phyloP scores from a whole-genome alignment of 352 stramenopile genomes.

The Pythium aphanidermatum region DNA sequence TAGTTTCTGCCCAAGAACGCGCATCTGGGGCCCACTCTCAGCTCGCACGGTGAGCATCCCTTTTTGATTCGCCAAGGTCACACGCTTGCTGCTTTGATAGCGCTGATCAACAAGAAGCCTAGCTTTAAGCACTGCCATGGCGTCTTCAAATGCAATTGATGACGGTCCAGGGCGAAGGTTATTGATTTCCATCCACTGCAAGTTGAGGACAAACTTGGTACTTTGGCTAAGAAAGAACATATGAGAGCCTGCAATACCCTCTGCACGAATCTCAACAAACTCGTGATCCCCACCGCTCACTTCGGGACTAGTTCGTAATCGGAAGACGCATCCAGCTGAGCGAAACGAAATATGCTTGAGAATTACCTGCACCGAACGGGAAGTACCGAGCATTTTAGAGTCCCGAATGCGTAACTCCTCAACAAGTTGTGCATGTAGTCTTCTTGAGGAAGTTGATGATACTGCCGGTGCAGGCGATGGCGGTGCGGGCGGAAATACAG shows the following conservation, averaged over 20 bases:
- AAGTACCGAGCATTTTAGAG: constrained; percentile 36
- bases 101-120: constrained; percentile 61
- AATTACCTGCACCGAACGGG: constrained; percentile 24
- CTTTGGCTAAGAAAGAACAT: constrained; percentile 65
- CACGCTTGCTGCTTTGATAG: constrained; percentile 26
- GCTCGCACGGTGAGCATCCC: constrained; percentile 71
- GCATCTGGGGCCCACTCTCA: constrained; percentile 60
- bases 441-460: constrained; percentile 51
- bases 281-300: constrained; percentile 48
- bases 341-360: constrained; percentile 74
- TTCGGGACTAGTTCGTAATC: constrained; percentile 55
- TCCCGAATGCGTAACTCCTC: constrained; percentile 64
- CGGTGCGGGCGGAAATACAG: constrained; percentile 24
- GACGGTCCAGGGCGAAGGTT: constrained; percentile 69
- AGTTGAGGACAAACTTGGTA: constrained; percentile 67
- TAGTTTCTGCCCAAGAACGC: constrained; percentile 61
- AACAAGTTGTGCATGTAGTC: constrained; percentile 44
- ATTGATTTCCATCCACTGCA: constrained; percentile 80
- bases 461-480: constrained; percentile 4
- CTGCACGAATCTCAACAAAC: constrained; percentile 65
- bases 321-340: constrained; percentile 44
- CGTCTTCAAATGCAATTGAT: constrained; percentile 70
- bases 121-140: constrained; percentile 63
- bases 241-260: constrained; percentile 56
- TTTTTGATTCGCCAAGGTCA: constrained; percentile 38